These are phyloP conservation scores for Inga oerstediana DNA, from an alignment of 306 rosid species.

Conservation along the genomic window DNA sequence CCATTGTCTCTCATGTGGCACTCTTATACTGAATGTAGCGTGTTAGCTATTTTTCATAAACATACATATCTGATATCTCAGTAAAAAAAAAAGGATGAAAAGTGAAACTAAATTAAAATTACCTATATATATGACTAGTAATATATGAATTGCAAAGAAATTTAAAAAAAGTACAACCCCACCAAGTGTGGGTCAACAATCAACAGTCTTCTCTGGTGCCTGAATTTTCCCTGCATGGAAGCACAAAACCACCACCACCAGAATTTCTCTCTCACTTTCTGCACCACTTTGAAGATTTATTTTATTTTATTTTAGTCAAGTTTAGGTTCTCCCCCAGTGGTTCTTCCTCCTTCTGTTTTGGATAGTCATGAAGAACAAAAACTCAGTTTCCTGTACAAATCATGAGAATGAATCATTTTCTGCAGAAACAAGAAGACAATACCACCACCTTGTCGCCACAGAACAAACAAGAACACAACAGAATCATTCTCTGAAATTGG, in stretches of 20 bases:
- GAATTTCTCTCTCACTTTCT: constrained; percentile 29
- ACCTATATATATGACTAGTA: neutral
- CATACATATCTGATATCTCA: neutral
- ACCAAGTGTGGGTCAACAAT: constrained; percentile 43
- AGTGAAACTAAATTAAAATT: neutral
- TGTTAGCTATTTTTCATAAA: neutral
- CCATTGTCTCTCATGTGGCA: neutral
- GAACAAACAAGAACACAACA: constrained; percentile 46
- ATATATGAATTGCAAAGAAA: neutral
- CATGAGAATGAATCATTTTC: constrained; percentile 47
- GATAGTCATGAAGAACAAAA: constrained; percentile 63
- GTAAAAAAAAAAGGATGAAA: neutral
- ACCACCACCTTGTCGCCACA: constrained; percentile 43
- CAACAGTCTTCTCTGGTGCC: constrained; percentile 46
- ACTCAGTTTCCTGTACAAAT: constrained; percentile 55
- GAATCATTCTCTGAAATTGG: constrained; percentile 56
- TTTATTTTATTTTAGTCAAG: neutral
- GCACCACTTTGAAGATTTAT: constrained; percentile 4
- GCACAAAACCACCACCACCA: constrained; percentile 40
- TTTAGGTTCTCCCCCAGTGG: constrained; percentile 40
- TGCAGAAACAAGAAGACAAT: constrained; percentile 65
- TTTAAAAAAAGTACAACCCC: constrained; percentile 39
- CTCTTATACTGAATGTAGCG: neutral
- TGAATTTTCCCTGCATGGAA: constrained; percentile 49
- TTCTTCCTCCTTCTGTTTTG: constrained; percentile 53